Conservation (phyloP, 2,329 filamentous ascomycete species). For the Colletotrichum kahawae region DNA sequence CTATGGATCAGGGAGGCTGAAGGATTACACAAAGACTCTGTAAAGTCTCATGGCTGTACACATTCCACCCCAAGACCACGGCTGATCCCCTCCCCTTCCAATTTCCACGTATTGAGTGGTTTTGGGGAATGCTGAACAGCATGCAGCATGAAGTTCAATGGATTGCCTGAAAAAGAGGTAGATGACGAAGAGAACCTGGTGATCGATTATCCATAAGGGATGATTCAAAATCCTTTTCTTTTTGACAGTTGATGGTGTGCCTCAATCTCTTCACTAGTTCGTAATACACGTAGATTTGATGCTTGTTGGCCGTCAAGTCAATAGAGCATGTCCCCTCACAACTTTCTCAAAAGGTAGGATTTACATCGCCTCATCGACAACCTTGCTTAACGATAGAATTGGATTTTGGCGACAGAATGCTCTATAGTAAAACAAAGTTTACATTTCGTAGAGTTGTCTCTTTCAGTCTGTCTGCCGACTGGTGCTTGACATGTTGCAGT, state of each 20-base stretch:
- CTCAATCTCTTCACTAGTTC: not conserved
- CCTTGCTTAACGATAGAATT: not conserved
- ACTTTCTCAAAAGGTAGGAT: not conserved
- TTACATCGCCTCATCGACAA: not conserved
- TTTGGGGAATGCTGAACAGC: not conserved
- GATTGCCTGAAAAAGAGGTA: not conserved
- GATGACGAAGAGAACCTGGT: not conserved
- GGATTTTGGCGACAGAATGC: not conserved
- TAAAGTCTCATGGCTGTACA: not conserved
- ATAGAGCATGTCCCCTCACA: not conserved
- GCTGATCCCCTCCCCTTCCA: not conserved
- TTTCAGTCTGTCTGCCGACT: not conserved
- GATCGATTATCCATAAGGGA: not conserved
- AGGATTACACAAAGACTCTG: not conserved
- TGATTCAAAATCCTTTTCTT: not conserved
- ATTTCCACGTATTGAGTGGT: not conserved
- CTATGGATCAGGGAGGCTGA: not conserved
- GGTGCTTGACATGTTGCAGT: not conserved
- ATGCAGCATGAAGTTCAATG: not conserved
- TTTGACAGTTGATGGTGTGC: not conserved
- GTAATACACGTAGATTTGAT: not conserved
- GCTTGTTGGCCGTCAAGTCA: not conserved
- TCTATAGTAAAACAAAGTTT: too few relatives aligned
- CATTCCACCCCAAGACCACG: not conserved
- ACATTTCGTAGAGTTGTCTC: not conserved